A percentile compares a stretch with the other conserved stretches of the same genome.
These are phyloP conservation scores for Penicilliopsis zonata DNA, from an alignment of 495 filamentous ascomycete species.

Conservation along the genomic window DNA sequence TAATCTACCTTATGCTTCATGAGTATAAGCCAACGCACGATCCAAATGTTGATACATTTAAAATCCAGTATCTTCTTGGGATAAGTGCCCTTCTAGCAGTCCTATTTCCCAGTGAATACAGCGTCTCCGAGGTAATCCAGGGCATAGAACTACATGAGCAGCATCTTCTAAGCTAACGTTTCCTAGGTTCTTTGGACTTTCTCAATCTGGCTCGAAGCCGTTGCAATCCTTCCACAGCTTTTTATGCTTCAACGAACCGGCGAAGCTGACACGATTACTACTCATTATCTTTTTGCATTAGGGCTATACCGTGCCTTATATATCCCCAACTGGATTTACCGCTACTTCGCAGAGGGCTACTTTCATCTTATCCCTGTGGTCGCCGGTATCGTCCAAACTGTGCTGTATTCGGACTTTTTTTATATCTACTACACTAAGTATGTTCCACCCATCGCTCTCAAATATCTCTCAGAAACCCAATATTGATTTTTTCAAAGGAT, in stretches of 20 bases:
- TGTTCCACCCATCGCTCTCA: conserved; percentile 13
- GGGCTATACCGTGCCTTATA: conserved; percentile 86
- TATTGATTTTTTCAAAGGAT: conserved; percentile 44
- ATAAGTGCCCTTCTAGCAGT: conserved; percentile 67
- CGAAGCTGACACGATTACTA: conserved; percentile 96
- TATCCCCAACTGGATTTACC: conserved; percentile 96
- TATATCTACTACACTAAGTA: conserved; percentile 97
- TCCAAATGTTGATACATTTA: conserved; percentile 91
- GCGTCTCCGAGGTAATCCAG: conserved; percentile 40
- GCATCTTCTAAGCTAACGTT: not conserved
- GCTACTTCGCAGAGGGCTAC: conserved; percentile 65
- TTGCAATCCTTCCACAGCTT: conserved; percentile 91
- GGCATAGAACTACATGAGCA: too few relatives aligned
- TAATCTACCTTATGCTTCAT: conserved; percentile 91
- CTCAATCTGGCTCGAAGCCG: conserved; percentile 92
- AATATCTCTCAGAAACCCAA: conserved; percentile 12
- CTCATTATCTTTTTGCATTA: conserved; percentile 95
- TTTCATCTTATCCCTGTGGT: conserved; percentile 73
- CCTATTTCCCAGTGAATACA: conserved; percentile 75
- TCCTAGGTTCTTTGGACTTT: conserved; percentile 86
- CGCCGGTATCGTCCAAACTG: conserved; percentile 83
- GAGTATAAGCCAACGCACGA: conserved; percentile 95
- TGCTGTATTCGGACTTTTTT: conserved; percentile 98
- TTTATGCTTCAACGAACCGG: conserved; percentile 97
- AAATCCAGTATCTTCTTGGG: conserved; percentile 80